Evolutionary conservation across 2,329 filamentous ascomycete species (phyloP), one percentile per base, ranked within the genome.

Genomic region (Aureobasidium leucospermi): DNA sequence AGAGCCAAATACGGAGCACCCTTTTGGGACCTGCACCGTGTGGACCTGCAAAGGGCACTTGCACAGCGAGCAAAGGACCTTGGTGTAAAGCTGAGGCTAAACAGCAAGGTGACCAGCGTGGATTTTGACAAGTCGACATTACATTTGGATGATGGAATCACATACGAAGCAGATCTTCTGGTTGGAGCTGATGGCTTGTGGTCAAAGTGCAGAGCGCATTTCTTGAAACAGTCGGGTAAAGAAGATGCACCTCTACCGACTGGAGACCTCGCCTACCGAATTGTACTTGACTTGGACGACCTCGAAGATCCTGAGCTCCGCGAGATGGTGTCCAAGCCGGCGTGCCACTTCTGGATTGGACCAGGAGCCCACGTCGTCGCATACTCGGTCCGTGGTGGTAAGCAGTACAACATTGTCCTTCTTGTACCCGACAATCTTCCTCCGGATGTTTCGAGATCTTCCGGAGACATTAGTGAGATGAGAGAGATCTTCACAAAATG

Each of bases 351-450:
- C 67, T 89, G 85, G 86, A 74, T 85, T 8, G 86, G 86, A 0
- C 82, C 85, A 0, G 75, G 76, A 0, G 76, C 81, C 1, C 85
- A 89, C 65, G 83, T 78, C 0, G 82, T 88, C 0, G 81, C 78
- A 0, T 89, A 88, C 68, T 82, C 82, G 0, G 67, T 89, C 53
- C 76, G 83, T 1, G 78, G 74, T 0, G 84, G 84, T 0, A 72
- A 74, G 0, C 79, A 85, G 75, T 85, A 82, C 63, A 89, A 89
- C 60, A 77, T 89, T 5, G 85, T 88, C 0, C 71, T 89, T 1
- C 71, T 88, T 1, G 79, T 82, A 9, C 86, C 86, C 0, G 86
- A 89, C 66, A 79, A 85, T 63, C 68, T 87, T 0, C 82, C 83
- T 0, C 69, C 74, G 1, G 77, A 77, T 1, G 79, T 85, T 1